Base-by-base conservation (phyloP, 1,284 basidiomycete species). In the Polyporus tsugae region DNA sequence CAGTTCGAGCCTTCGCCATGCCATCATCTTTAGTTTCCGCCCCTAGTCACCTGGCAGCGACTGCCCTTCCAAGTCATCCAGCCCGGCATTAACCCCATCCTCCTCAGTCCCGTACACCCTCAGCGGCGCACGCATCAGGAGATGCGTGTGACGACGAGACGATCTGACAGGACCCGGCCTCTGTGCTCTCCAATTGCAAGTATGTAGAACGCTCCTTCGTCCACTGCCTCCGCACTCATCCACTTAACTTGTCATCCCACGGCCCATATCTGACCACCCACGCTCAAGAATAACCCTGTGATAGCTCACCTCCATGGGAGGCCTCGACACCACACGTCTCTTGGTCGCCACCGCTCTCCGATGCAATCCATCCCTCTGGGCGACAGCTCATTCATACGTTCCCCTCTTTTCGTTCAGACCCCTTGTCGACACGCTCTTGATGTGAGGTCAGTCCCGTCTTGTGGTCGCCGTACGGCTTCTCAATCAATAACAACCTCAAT, bases 231-330 rank as follows among this genome's bases (percentile, higher is more conserved):
- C 52, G 52, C 52, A 55, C 52, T 35, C 52, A 33, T 6, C 33
- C 10, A 55, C 52, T 35, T 15, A 53, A 55, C 29, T 35, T 11
- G 52, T 19, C 52, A 17, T 55, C 52, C 29, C 52, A 55, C 52
- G 52, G 15, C 29, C 52, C 29, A 55, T 55, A 55, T 33, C 52
- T 29, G 52, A 55, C 5, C 52, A 35, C 52, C 52, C 52, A 55
- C 52, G 52, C 52, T 55, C 52, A 33, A 49, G 52, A 55, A 55
- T 55, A 55, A 15, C 52, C 29, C 52, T 55, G 52, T 13, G 52
- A 55, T 55, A 55, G 33, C 33, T 55, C 29, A 33, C 29, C 15
- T 15, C 52, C 52, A 35, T 55, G 13, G 15, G 52, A 55, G 29
- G 15, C 13, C 15, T 55, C 52, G 5, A 33, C 13, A 35, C 22